These are phyloP conservation scores for Moniliophthora roreri DNA, from an alignment of 1,284 basidiomycete genomes.

Conservation along the genomic window DNA sequence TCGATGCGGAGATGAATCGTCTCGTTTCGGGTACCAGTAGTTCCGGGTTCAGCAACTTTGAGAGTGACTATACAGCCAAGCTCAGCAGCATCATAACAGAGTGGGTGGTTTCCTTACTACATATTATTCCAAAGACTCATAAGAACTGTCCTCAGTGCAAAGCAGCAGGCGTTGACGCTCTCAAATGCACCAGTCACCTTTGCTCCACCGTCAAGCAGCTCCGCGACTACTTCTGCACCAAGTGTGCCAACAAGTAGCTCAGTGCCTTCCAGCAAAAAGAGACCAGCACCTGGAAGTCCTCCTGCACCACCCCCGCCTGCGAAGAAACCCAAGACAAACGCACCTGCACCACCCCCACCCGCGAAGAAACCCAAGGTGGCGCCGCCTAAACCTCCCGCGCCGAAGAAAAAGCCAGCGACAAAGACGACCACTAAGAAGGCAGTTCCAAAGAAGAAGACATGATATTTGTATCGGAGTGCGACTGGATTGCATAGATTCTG, in stretches of 20 bases:
- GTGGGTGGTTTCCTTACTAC: not conserved
- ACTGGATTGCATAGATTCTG: no score
- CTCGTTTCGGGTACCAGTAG: not conserved
- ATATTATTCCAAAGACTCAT: no score
- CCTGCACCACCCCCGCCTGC: not conserved
- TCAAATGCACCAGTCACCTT: no score
- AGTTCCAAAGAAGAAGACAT: not conserved
- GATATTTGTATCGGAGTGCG: no score
- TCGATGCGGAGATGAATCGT: slow-evolving; percentile 1
- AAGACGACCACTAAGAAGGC: not conserved
- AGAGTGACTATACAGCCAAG: not conserved
- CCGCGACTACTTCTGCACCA: not conserved
- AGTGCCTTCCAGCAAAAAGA: not conserved
- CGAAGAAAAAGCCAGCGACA: not conserved
- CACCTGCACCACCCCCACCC: not conserved
- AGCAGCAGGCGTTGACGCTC: no score
- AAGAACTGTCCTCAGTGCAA: no score
- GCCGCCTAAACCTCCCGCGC: not conserved
- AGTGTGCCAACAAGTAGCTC: not conserved
- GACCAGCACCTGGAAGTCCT: not conserved
- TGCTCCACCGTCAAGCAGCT: not conserved
- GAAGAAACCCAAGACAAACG: not conserved
- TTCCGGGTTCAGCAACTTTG: not conserved
- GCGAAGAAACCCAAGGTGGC: not conserved
- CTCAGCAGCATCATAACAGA: not conserved